Base-by-base conservation (phyloP, 768 basidiomycete species). In the Clitopilus passeckerianus region DNA sequence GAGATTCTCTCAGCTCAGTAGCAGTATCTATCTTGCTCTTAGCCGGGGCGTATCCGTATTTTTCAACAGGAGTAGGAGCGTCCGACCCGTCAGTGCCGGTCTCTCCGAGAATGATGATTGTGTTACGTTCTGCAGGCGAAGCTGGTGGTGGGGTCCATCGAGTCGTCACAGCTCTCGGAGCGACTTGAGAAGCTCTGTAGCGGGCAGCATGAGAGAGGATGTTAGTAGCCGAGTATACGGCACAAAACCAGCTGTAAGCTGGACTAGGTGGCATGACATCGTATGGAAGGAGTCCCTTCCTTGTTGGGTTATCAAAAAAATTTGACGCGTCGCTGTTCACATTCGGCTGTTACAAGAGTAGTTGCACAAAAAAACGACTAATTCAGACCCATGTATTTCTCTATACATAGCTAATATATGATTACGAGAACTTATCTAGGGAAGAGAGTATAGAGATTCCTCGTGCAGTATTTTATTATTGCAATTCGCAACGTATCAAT, bases 201-300 rank as follows among this genome's bases (percentile, higher is more conserved):
- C 78, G 80, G 3, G 84, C 84, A 34, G 86, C 87, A 77, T 86
- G 82, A 10, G 80, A 74, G 34, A 87, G 67, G 57, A 92, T 85
- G 58, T 87, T 83, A 57, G 78, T 74, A 18, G 82, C 72, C 14
- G 86, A 82, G 60, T 83, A 80, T 53, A 82, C 74, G 30, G 89
- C 88, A 66, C 86, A 87, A 58, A 89, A 69, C 84, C 86, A 88
- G 76, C 86, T 88, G 74, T 81, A 90, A 12, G 80, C 80, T 34
- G 86, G 80, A 53, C 87, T 80, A 54, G 88, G 86, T 64, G 87
- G 86, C 88, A 90, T 89, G 60, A 61, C 16, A 20, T 50, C n/a
- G n/a, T 20, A 10, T 20, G 16, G 10, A 35, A 35, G 34, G 34
- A n/a, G 34, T 35, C 34, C 7, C 34, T 35, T 35, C 34, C 34